Percentiles rank a stretch among this genome's conserved stretches.
These are phyloP conservation scores for Daldinia eschscholtzii DNA, from an alignment of 2,329 filamentous ascomycete species.

Conservation along the genomic window DNA sequence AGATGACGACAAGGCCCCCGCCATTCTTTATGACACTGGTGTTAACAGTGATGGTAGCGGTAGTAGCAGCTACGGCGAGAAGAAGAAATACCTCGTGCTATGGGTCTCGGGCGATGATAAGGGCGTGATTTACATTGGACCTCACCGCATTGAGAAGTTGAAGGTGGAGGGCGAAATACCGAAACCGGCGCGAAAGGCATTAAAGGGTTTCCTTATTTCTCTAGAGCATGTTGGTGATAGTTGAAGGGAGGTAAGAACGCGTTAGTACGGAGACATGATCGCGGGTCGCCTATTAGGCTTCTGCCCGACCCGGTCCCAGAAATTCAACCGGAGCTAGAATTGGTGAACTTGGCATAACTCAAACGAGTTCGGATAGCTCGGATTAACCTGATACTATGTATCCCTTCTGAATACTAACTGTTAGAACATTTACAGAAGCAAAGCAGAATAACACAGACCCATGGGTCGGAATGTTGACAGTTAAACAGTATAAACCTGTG, in stretches of 20 bases:
- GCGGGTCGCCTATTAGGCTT: neutral
- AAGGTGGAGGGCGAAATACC: slow-evolving; percentile 54
- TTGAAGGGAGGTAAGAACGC: neutral
- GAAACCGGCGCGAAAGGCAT: slow-evolving; percentile 48
- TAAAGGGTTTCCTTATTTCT: slow-evolving; percentile 43
- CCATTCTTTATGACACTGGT: neutral
- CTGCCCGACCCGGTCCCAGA: neutral
- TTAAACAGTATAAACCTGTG: neutral
- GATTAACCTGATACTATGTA: no score
- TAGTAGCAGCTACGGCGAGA: neutral
- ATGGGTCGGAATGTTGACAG: neutral
- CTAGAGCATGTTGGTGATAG: neutral
- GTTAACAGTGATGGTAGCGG: neutral
- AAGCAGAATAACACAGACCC: neutral
- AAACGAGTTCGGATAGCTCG: neutral
- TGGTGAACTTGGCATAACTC: neutral
- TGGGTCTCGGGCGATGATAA: neutral
- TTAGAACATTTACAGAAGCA: no score
- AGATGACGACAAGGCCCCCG: neutral
- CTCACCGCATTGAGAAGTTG: slow-evolving; percentile 48
- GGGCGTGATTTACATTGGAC: slow-evolving; percentile 31
- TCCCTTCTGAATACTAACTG: no score
- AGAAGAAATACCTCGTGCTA: slow-evolving; percentile 3
- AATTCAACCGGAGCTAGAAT: neutral
- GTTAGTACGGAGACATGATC: neutral